A percentile compares a stretch with the other conserved stretches of the same genome.
Evolutionary conservation across 75 land plant genomes (phyloP).

Genomic region (Cunninghamia lanceolata): DNA sequence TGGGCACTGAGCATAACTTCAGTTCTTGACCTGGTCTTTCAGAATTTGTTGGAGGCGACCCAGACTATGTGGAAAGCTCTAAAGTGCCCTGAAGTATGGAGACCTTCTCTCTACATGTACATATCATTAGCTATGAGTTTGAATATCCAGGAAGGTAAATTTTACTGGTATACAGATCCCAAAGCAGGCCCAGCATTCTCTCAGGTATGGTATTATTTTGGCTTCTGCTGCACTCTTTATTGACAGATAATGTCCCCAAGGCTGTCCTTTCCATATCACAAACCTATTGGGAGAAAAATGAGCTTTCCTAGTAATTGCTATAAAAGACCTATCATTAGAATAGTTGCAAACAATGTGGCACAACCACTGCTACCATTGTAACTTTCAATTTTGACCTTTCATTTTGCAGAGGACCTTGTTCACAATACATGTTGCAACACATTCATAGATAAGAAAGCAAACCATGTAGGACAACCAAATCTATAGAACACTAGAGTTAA

Average conservation of each 20-base stretch:
- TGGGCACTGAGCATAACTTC: background rate
- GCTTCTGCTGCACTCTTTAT: background rate
- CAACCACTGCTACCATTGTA: conserved; percentile 20
- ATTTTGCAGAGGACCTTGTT: background rate
- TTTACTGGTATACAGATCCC: conserved; percentile 83
- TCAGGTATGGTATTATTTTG: conserved; percentile 40
- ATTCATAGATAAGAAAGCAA: conserved; percentile 27
- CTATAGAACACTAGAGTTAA: conserved; percentile 39
- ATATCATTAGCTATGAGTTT: conserved; percentile 60
- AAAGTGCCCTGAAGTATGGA: conserved; percentile 69
- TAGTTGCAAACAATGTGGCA: conserved; percentile 34
- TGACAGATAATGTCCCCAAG: background rate
- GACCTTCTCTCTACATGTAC: conserved; percentile 83
- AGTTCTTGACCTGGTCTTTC: conserved; percentile 36
- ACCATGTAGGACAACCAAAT: conserved; percentile 22
- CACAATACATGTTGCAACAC: background rate
- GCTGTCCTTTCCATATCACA: background rate
- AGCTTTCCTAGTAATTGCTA: background rate
- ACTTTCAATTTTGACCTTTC: background rate
- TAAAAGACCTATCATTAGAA: conserved; percentile 24
- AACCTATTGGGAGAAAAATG: background rate
- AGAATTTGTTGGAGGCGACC: conserved; percentile 47
- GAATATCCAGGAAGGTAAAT: conserved; percentile 72
- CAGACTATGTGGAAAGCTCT: conserved; percentile 65
- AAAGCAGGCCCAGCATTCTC: conserved; percentile 69